Conservation (phyloP, 768 basidiomycete genomes). For the Neoboletus subvelutipes region DNA sequence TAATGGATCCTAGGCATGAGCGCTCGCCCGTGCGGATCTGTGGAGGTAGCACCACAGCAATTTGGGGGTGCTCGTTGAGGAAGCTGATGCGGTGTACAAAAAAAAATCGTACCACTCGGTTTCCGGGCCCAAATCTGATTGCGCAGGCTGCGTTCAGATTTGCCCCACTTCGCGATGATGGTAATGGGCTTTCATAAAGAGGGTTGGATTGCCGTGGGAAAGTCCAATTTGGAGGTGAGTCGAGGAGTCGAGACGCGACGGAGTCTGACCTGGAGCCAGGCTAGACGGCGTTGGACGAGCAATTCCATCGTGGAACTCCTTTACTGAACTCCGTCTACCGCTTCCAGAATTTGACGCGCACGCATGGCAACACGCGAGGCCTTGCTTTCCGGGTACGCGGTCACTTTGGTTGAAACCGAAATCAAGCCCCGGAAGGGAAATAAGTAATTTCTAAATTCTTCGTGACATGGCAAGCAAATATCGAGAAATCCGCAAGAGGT, state of each 20-base stretch:
- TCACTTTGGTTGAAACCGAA: neutral
- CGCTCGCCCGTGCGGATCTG: slow-evolving; percentile 5
- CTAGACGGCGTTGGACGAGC: neutral
- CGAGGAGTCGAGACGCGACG: neutral
- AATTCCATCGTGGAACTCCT: neutral
- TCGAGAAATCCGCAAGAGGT: neutral
- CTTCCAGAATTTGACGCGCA: neutral
- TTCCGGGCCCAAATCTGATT: neutral
- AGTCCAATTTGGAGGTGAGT: neutral
- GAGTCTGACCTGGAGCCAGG: neutral
- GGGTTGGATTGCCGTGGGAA: slow-evolving; percentile 7
- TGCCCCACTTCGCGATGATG: neutral
- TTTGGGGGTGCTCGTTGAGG: neutral
- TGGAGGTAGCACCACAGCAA: neutral
- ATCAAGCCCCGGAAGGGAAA: neutral
- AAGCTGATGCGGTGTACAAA: neutral
- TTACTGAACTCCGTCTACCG: neutral
- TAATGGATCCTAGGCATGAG: neutral
- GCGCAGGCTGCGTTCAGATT: slow-evolving; percentile 11
- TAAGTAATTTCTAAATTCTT: too few species aligned
- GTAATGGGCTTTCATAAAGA: neutral
- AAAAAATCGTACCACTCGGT: slow-evolving; percentile 3
- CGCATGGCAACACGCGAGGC: too few species aligned
- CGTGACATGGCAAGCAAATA: neutral
- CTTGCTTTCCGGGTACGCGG: too few species aligned